Base-by-base conservation (phyloP, 1,284 basidiomycete genomes). In the Athelia psychrophila region DNA sequence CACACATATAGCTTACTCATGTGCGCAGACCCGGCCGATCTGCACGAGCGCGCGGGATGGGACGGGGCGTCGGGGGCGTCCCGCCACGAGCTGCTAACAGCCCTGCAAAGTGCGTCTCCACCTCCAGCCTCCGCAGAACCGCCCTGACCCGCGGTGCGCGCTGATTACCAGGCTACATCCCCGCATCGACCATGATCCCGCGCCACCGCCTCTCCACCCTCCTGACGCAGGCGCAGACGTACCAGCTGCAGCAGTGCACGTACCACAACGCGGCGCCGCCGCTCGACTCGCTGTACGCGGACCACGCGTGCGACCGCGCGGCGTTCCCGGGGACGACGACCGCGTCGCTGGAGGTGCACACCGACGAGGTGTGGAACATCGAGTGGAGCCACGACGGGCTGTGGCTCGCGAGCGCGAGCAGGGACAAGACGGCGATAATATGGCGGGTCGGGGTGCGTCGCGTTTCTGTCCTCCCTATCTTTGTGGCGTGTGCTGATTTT, bases 291-390 rank as follows among this genome's bases (percentile, higher is more conserved):
- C 73, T 99, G 38, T 93, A 95, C 62, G 79, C 79, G 48, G 93
- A 99, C 66, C 93, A 97, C 67, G 72, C 78, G 44, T 95, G 94
- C 70, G 83, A 86, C 56, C 82, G 86, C 62, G 80, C 82, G 42
- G 79, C 81, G 36, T 98, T 99, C 73, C 96, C 96, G 12, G 81
- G 83, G 25, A 76, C 88, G 24, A 93, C 91, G 8, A 93, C 93
- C 2, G 86, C 88, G 22, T 86, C 95, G 38, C 74, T 98, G 46
- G 80, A 86, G 38, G 91, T 88, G 27, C 96, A 99, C 69, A 79
- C 77, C 13, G 93, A 98, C 64, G 94, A 99, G 67, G 94, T 99
- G 13, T 99, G 96, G 95, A 86, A 91, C 62, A 72, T 98, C 55
- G 88, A 88, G 64, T 99, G 95, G 92, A 97, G 94, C 67, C 91